A percentile compares a stretch with the other conserved stretches of the same genome.
Evolutionary conservation across 2,329 filamentous ascomycete genomes (phyloP).

Genomic region (Epichloe uncinata): DNA sequence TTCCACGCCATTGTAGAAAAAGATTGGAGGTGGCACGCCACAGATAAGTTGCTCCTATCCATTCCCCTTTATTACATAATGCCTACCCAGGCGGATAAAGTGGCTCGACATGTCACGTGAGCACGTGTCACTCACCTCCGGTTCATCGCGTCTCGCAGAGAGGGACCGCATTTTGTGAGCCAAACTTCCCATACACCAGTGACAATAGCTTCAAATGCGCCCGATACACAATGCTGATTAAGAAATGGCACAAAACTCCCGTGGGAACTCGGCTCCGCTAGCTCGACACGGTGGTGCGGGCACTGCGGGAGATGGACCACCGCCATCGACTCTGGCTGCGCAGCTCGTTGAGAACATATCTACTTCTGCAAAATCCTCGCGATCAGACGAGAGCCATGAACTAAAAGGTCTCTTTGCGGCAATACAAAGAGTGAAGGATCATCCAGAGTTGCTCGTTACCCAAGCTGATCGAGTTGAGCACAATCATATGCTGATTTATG

Average conservation of each 20-base stretch:
- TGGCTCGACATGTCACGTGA: slow-evolving; percentile 5
- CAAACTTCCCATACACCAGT: neutral
- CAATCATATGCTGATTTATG: slow-evolving; percentile 75
- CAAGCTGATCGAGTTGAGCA: slow-evolving; percentile 55
- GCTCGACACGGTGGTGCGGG: slow-evolving; percentile 8
- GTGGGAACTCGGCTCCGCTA: slow-evolving; percentile 10
- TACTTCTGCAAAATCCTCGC: slow-evolving; percentile 45
- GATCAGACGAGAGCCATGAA: slow-evolving; percentile 55
- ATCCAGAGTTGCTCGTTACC: slow-evolving; percentile 42
- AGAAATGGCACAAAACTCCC: slow-evolving; percentile 17
- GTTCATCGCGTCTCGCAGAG: neutral
- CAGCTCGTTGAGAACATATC: slow-evolving; percentile 75
- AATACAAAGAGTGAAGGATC: slow-evolving; percentile 41
- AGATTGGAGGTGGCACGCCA: too few relatives aligned
- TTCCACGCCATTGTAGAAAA: too few relatives aligned
- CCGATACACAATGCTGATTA: slow-evolving; percentile 12
- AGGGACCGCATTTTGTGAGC: neutral
- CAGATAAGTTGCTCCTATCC: too few relatives aligned
- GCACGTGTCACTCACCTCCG: neutral
- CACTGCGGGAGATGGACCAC: slow-evolving; percentile 21
- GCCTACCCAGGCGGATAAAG: neutral
- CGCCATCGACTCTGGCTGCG: slow-evolving; percentile 74
- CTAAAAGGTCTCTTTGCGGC: slow-evolving; percentile 55
- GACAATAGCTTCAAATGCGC: neutral
- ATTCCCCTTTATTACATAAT: too few relatives aligned